Evolutionary conservation across 2,329 filamentous ascomycete genomes (phyloP), one percentile per base, ranked within the genome.

Genomic region (Fusarium succisae): DNA sequence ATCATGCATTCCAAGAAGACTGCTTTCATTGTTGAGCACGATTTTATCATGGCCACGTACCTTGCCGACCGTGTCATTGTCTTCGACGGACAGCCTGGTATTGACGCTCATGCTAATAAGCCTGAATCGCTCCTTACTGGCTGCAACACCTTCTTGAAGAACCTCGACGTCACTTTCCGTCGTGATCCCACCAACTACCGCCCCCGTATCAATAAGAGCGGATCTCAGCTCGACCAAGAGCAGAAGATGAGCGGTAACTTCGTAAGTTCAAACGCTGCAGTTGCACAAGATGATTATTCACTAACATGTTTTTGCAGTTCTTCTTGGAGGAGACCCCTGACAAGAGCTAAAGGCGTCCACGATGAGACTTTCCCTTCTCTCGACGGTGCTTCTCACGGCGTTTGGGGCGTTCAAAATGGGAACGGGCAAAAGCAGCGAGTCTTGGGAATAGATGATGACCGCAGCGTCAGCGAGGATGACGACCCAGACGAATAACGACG

Each of bases 1-100:
- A 99, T 99, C 85, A 99, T 99, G 96, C 96, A 99, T 88, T 92
- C 95, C 79, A 98, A 98, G 91, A 98, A 98, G 91, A 99, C 96
- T 1, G 96, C 96, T 57, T 99, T 99, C 83, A 91, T 99, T 77
- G 96, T 99, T 82, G 96, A 99, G 91, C 96, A 99, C 93, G 96
- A 99, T 89, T 98, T 99, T 87, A 98, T 98, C 87, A 98, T 98
- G 95, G 90, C 89, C 51, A 91, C 89, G 24, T 90, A 90, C 77
- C 87, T 91, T 59, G 90, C 96, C 51, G 97, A 99, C 81, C 94
- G 96, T 77, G 96, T 99, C 83, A 99, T 99, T 80, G 96, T 99
- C 80, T 99, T 99, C 80, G 96, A 98, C 81, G 96, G 97, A 78
- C 82, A 97, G 86, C 96, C 97, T 55, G 96, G 95, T 80, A 89